These are phyloP conservation scores for Phytomonas serpens DNA, from an alignment of 208 protist species.

Conservation along the genomic window DNA sequence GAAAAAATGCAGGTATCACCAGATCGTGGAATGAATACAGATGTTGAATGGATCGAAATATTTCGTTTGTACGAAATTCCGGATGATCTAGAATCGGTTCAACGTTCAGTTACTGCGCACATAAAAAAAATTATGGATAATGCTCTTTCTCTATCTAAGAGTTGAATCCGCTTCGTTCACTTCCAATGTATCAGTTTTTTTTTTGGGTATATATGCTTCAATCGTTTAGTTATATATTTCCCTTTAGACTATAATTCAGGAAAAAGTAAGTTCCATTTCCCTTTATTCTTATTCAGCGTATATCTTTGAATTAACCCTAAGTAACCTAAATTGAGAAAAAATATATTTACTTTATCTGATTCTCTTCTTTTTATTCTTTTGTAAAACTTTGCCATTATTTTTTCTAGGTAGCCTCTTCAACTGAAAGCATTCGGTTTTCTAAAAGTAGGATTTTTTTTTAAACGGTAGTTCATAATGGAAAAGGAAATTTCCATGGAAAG, in stretches of 20 bases:
- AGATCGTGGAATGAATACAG: constrained; percentile 27
- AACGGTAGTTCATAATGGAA: neutral
- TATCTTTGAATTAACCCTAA: neutral
- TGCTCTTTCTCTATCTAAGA: constrained; percentile 13
- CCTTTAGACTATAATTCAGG: neutral
- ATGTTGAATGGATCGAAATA: constrained; percentile 36
- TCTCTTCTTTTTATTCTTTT: constrained; percentile 11
- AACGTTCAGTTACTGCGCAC: constrained; percentile 17
- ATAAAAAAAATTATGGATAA: constrained; percentile 15
- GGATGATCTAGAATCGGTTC: constrained; percentile 29
- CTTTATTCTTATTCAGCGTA: constrained; percentile 2
- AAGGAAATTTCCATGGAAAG: neutral
- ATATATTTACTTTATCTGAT: neutral
- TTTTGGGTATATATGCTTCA: neutral
- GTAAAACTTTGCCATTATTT: neutral
- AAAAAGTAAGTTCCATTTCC: neutral
- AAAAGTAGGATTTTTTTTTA: neutral
- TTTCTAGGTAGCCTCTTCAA: neutral
- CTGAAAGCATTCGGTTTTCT: neutral
- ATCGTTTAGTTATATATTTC: neutral
- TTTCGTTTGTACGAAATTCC: constrained; percentile 35
- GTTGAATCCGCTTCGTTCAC: neutral
- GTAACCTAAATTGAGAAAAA: neutral
- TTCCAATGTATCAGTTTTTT: neutral
- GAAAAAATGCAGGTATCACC: constrained; percentile 35